Evolutionary conservation across 2,329 filamentous ascomycete genomes (phyloP).

Genomic region (Cladosporium phlei): DNA sequence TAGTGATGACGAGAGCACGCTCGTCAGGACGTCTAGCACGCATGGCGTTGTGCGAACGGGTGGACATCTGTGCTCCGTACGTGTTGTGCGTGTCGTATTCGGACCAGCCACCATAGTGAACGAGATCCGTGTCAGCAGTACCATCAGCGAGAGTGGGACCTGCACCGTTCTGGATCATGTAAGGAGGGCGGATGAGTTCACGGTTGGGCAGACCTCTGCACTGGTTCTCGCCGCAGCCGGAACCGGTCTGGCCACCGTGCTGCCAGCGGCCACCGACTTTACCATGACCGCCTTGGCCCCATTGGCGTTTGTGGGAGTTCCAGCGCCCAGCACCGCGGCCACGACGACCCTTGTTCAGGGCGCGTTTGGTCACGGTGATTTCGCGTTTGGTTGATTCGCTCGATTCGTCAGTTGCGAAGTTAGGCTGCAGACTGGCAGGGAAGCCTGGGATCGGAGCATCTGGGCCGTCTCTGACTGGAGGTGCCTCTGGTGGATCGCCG

Average conservation of each 20-base stretch:
- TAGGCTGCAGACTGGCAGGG: slow-evolving; percentile 15
- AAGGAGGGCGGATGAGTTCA: slow-evolving; percentile 44
- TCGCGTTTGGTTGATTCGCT: slow-evolving; percentile 6
- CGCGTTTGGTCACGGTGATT: slow-evolving; percentile 3
- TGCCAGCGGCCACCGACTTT: slow-evolving; percentile 13
- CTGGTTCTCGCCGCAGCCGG: slow-evolving; percentile 15
- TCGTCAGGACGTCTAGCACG: slow-evolving; percentile 54
- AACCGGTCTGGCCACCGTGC: slow-evolving; percentile 13
- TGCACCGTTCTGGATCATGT: slow-evolving; percentile 58
- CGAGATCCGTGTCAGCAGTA: slow-evolving; percentile 59
- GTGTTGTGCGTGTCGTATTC: slow-evolving; percentile 72
- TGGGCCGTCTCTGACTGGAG: slow-evolving; percentile 15
- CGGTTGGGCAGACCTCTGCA: slow-evolving; percentile 14
- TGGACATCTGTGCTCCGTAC: slow-evolving; percentile 69
- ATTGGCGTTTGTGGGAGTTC: slow-evolving; percentile 6
- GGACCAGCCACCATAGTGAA: slow-evolving; percentile 59
- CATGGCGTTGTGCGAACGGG: slow-evolving; percentile 60
- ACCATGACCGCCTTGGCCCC: slow-evolving; percentile 13
- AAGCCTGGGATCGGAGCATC: slow-evolving; percentile 18
- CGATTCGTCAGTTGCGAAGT: slow-evolving; percentile 9
- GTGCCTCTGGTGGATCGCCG: slow-evolving; percentile 15
- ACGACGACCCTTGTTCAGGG: slow-evolving; percentile 1
- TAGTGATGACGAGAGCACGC: slow-evolving; percentile 65
- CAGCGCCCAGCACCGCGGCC: slow-evolving; percentile 11
- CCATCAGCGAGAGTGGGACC: slow-evolving; percentile 19